Percentiles rank a stretch among this genome's conserved stretches.
phyloP scores from a whole-genome alignment of 179 eudicot genomes.

The Pouteria campechiana region DNA sequence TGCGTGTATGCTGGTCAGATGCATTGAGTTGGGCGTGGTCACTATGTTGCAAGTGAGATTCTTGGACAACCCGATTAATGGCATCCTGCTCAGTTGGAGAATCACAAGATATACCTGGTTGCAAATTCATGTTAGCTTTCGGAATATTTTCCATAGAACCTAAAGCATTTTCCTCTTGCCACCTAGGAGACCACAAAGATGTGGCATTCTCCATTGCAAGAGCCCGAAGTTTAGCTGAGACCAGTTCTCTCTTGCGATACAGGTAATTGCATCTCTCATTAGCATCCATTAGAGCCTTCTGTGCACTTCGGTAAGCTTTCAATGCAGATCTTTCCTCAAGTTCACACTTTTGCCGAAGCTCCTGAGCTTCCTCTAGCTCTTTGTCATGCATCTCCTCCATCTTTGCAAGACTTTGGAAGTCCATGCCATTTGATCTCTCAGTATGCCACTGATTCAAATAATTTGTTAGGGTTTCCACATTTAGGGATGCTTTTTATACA shows the following conservation, averaged over 20 bases:
- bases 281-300: constrained; percentile 59
- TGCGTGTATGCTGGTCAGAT: constrained; percentile 18
- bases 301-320: constrained; percentile 54
- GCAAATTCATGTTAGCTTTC: constrained; percentile 23
- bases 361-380: constrained; percentile 77
- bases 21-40: constrained; percentile 24
- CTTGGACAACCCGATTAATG: constrained; percentile 19
- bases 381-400: constrained; percentile 58
- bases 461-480: constrained; percentile 16
- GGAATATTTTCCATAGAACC: constrained; percentile 17
- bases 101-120: constrained; percentile 25
- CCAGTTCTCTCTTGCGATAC: constrained; percentile 47
- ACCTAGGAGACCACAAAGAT: constrained; percentile 20
- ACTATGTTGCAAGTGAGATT: constrained; percentile 25
- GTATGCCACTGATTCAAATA: constrained; percentile 7
- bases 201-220: constrained; percentile 37
- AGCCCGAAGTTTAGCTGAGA: constrained; percentile 41
- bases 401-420: constrained; percentile 31
- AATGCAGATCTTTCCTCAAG: constrained; percentile 65
- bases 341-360: constrained; percentile 59
- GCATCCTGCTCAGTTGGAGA: constrained; percentile 18
- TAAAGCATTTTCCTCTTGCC: constrained; percentile 23
- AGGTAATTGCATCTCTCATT: constrained; percentile 56
- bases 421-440: constrained; percentile 17
- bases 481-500: constrained; percentile 26